Percentiles rank a stretch among this genome's conserved stretches.
Evolutionary conservation across 192 early-diverging fungal genomes (phyloP).

Genomic region (Coemansia sp.): DNA sequence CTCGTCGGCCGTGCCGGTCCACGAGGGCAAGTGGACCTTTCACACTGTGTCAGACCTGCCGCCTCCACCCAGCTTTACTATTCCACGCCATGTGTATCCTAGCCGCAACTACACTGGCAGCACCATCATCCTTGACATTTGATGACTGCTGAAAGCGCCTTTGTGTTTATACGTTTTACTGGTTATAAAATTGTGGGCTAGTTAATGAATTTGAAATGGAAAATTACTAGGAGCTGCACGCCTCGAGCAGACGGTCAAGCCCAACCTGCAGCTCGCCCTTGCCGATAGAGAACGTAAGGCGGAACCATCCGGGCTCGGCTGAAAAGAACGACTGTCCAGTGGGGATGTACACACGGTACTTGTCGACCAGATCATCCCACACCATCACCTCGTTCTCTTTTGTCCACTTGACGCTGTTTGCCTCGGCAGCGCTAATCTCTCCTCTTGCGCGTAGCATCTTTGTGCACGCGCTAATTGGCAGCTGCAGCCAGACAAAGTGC

Average conservation of each 20-base stretch:
- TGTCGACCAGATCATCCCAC: slow-evolving; percentile 51
- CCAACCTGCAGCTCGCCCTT: slow-evolving; percentile 52
- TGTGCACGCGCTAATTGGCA: slow-evolving; percentile 24
- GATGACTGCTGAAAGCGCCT: neutral
- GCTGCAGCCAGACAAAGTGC: slow-evolving; percentile 67
- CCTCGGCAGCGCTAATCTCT: slow-evolving; percentile 3
- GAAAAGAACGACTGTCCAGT: slow-evolving; percentile 67
- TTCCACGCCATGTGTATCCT: slow-evolving; percentile 34
- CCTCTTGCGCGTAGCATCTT: slow-evolving; percentile 51
- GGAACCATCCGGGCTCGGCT: slow-evolving; percentile 62
- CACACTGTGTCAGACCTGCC: slow-evolving; percentile 36
- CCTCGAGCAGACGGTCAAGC: slow-evolving; percentile 50
- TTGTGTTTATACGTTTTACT: neutral
- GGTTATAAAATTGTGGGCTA: neutral
- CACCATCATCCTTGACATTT: slow-evolving; percentile 30
- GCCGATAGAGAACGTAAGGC: slow-evolving; percentile 62
- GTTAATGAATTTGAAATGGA: neutral
- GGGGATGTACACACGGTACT: slow-evolving; percentile 66
- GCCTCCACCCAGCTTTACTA: slow-evolving; percentile 20
- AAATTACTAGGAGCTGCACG: neutral
- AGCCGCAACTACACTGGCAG: slow-evolving; percentile 42
- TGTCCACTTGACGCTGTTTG: slow-evolving; percentile 21
- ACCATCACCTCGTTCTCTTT: slow-evolving; percentile 56
- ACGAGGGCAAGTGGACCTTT: slow-evolving; percentile 53
- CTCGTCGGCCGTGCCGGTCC: slow-evolving; percentile 25